A percentile compares a stretch with the other conserved stretches of the same genome.
phyloP scores from a whole-genome alignment of 495 filamentous ascomycete genomes.

The Aspergillus hancockii region DNA sequence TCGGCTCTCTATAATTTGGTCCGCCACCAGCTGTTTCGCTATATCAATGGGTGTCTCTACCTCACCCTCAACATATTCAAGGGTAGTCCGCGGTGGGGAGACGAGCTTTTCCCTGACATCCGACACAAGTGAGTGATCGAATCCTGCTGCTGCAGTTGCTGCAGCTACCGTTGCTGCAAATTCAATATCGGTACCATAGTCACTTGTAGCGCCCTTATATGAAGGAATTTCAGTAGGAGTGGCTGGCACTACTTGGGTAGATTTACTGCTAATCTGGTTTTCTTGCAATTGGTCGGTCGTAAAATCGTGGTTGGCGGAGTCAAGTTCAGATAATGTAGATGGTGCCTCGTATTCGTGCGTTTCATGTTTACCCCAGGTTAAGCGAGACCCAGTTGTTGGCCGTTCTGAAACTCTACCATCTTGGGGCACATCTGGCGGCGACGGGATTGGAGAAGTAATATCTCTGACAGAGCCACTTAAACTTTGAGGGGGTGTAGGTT shows the following conservation, averaged over 20 bases:
- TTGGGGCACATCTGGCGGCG: slow-evolving; percentile 21
- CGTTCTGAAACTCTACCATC: slow-evolving; percentile 28
- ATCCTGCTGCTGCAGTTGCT: slow-evolving; percentile 64
- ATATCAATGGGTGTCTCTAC: slow-evolving; percentile 24
- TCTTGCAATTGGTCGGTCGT: slow-evolving; percentile 8
- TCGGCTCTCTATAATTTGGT: slow-evolving; percentile 22
- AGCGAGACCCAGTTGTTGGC: slow-evolving; percentile 48
- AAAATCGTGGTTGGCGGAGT: slow-evolving; percentile 33
- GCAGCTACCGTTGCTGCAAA: slow-evolving; percentile 73
- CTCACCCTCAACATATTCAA: slow-evolving; percentile 39
- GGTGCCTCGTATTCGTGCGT: slow-evolving; percentile 62
- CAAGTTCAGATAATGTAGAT: slow-evolving; percentile 51
- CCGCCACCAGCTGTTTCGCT: slow-evolving; percentile 8
- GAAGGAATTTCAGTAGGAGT: neutral
- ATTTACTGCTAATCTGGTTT: neutral
- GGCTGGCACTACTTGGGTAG: neutral
- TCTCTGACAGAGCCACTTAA: slow-evolving; percentile 41
- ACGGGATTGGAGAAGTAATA: slow-evolving; percentile 28
- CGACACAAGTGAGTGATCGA: slow-evolving; percentile 70
- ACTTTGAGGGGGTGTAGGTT: slow-evolving; percentile 53
- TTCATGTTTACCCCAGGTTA: slow-evolving; percentile 62
- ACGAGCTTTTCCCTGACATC: slow-evolving; percentile 51
- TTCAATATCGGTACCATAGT: slow-evolving; percentile 56
- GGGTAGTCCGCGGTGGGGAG: slow-evolving; percentile 35
- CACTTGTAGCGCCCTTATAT: slow-evolving; percentile 19